These are phyloP conservation scores for Mycogone perniciosa DNA, from an alignment of 2,329 filamentous ascomycete species.

Conservation along the genomic window DNA sequence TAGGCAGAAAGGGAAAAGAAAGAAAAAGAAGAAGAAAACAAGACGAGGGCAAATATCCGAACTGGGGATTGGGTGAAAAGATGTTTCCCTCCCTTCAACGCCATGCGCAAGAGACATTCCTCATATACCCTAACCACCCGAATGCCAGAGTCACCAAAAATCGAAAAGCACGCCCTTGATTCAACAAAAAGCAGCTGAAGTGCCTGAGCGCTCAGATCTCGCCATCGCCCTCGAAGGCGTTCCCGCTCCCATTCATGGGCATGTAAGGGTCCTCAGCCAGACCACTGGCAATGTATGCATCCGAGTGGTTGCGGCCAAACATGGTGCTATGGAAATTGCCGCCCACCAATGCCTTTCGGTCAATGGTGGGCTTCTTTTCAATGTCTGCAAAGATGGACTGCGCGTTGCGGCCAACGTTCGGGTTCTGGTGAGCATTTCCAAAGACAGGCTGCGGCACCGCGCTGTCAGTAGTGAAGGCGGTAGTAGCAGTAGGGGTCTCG, in stretches of 20 bases:
- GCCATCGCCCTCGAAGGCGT: conserved; percentile 25
- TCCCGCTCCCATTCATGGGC: not conserved
- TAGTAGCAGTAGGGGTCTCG: conserved; percentile 7
- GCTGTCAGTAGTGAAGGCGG: not conserved
- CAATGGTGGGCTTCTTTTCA: not conserved
- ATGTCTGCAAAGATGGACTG: conserved; percentile 18
- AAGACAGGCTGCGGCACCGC: conserved; percentile 6
- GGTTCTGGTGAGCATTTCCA: not conserved
- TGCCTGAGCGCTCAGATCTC: conserved; percentile 26
- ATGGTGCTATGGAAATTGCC: not conserved
- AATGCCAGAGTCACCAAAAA: not conserved
- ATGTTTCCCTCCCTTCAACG: conserved; percentile 2
- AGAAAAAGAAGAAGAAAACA: not conserved
- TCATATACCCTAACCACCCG: not conserved
- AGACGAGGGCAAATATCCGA: not conserved
- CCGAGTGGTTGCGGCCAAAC: conserved; percentile 11
- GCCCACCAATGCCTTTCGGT: not conserved
- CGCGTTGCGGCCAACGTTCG: not conserved
- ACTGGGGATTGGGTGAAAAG: not conserved
- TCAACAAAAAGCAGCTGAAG: not conserved
- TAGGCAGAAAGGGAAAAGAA: not conserved
- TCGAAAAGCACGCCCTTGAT: not conserved
- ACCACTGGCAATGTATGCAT: conserved; percentile 11
- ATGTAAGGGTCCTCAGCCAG: not conserved
- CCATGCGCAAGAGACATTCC: not conserved